These are phyloP conservation scores for Paramyrothecium sp. DNA, from an alignment of 2,329 filamentous ascomycete species.

Conservation along the genomic window DNA sequence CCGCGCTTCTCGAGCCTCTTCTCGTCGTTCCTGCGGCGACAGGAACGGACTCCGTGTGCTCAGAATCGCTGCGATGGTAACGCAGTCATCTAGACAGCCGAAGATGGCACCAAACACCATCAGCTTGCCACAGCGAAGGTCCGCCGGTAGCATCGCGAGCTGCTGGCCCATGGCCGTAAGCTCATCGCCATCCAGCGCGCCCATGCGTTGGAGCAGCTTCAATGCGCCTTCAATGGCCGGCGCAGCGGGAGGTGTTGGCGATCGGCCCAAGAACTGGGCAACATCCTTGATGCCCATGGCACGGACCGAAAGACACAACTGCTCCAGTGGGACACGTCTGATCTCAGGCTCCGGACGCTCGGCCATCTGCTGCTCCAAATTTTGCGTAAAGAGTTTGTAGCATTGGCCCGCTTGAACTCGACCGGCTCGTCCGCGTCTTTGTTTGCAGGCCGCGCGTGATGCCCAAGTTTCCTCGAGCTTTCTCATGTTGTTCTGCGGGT, in stretches of 20 bases:
- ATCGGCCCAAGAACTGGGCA: constrained; percentile 75
- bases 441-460: constrained; percentile 89
- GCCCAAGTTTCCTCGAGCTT: constrained; percentile 95
- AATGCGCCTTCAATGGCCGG: constrained; percentile 85
- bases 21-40: constrained; percentile 77
- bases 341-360: constrained; percentile 93
- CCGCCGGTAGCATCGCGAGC: constrained; percentile 91
- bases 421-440: constrained; percentile 88
- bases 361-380: constrained; percentile 82
- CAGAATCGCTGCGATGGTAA: constrained; percentile 90
- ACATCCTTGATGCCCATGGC: constrained; percentile 92
- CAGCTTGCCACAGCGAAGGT: constrained; percentile 88
- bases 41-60: constrained; percentile 86
- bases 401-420: constrained; percentile 88
- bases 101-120: constrained; percentile 96
- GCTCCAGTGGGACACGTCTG: constrained; percentile 85
- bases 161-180: constrained; percentile 90
- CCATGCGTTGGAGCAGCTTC: constrained; percentile 76
- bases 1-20: constrained; percentile 76
- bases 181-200: constrained; percentile 80
- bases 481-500: constrained; percentile 89
- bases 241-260: constrained; percentile 84
- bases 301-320: constrained; percentile 89
- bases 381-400: constrained; percentile 92
- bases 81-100: constrained; percentile 82